These are phyloP conservation scores for Pseudogymnoascus sp. DNA, from an alignment of 2,329 filamentous ascomycete genomes.

Conservation along the genomic window DNA sequence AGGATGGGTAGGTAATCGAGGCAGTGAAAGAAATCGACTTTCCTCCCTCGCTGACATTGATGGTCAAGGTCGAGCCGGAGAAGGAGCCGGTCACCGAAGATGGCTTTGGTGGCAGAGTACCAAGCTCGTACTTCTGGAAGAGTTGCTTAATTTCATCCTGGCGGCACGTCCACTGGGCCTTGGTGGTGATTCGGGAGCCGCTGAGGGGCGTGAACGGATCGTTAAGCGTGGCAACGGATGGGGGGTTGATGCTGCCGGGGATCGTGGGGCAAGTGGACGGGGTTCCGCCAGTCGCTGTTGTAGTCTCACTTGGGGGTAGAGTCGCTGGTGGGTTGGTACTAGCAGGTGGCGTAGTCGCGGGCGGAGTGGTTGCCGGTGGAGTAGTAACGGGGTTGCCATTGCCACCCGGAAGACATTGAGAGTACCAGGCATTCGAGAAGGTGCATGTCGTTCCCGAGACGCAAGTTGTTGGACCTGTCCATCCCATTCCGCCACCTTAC, in stretches of 20 bases:
- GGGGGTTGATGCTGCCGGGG: constrained; percentile 12
- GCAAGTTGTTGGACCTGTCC: constrained; percentile 19
- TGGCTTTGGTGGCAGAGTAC: constrained; percentile 40
- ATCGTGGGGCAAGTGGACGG: constrained; percentile 7
- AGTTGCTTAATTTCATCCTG: constrained; percentile 41
- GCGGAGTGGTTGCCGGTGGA: neutral
- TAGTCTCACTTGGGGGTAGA: neutral
- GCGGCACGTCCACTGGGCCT: constrained; percentile 42
- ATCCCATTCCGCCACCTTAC: constrained; percentile 14
- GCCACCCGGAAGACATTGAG: constrained; percentile 20
- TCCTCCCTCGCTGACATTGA: constrained; percentile 37
- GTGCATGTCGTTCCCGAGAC: constrained; percentile 17
- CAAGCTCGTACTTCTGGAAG: constrained; percentile 46
- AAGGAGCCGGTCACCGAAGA: constrained; percentile 40
- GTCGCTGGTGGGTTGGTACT: neutral
- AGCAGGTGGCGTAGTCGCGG: neutral
- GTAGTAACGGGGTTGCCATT: neutral
- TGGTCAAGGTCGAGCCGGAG: constrained; percentile 36
- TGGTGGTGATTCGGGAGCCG: constrained; percentile 38
- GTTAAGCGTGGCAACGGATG: constrained; percentile 19
- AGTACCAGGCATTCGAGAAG: constrained; percentile 21
- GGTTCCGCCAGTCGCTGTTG: neutral
- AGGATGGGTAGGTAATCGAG: constrained; percentile 35
- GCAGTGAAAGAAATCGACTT: constrained; percentile 41
- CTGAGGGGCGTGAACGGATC: constrained; percentile 42